These are phyloP conservation scores for Kalaharituber pfeilii DNA, from an alignment of 2,329 filamentous ascomycete genomes.

Conservation along the genomic window DNA sequence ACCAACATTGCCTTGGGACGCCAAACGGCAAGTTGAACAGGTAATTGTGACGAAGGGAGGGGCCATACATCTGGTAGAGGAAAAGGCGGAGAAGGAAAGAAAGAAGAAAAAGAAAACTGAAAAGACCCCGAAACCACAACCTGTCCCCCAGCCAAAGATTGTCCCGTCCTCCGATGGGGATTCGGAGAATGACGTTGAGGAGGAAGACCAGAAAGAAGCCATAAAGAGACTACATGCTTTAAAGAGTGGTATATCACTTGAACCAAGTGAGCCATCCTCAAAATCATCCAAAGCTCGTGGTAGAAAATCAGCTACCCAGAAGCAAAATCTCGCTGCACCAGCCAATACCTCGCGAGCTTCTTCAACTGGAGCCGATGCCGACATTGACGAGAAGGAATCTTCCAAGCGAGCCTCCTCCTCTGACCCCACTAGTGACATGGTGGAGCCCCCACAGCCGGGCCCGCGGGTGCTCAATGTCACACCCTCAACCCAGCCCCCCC, in stretches of 20 bases:
- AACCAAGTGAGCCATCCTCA: conserved; percentile 6
- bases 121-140: background rate
- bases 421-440: conserved; percentile 16
- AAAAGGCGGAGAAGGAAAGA: conserved; percentile 15
- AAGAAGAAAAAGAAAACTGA: conserved; percentile 3
- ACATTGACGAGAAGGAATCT: conserved; percentile 18
- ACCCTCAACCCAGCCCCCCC: conserved; percentile 14
- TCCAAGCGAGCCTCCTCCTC: conserved; percentile 3
- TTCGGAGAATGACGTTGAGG: background rate
- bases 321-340: conserved; percentile 7
- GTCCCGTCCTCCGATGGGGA: background rate
- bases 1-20: background rate
- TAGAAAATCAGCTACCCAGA: conserved; percentile 9
- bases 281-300: conserved; percentile 3
- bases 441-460: conserved; percentile 11
- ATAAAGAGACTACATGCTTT: conserved; percentile 12
- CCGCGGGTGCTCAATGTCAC: conserved; percentile 15
- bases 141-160: background rate
- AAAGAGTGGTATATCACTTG: conserved; percentile 8
- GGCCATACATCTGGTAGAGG: conserved; percentile 5
- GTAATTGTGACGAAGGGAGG: conserved; percentile 9
- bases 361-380: conserved; percentile 17
- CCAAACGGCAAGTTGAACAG: background rate
- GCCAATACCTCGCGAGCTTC: conserved; percentile 15
- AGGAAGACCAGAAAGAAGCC: conserved; percentile 6